Conservation (phyloP, 2,329 filamentous ascomycete species). For the Colletotrichum sp. region DNA sequence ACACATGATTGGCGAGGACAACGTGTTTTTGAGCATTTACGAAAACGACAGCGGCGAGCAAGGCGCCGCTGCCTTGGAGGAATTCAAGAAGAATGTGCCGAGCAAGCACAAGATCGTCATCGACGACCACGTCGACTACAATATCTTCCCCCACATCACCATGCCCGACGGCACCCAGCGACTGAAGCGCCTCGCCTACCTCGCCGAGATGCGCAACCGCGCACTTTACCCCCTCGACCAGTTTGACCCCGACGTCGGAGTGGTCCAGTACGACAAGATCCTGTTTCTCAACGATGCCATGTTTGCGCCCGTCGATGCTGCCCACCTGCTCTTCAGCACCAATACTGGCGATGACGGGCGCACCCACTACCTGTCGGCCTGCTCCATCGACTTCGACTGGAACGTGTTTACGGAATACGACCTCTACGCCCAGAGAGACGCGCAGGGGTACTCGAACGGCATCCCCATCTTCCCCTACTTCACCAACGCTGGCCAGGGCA, state of each 20-base stretch:
- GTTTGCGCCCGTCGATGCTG: conserved; percentile 55
- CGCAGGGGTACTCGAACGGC: conserved; percentile 66
- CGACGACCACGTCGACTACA: conserved; percentile 62
- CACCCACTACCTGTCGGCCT: conserved; percentile 69
- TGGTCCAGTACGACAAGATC: conserved; percentile 56
- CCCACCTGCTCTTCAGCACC: conserved; percentile 66
- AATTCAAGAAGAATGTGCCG: conserved; percentile 53
- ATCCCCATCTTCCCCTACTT: conserved; percentile 75
- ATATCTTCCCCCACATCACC: conserved; percentile 61
- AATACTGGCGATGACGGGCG: conserved; percentile 56
- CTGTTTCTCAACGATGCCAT: conserved; percentile 73
- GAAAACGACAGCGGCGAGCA: conserved; percentile 70
- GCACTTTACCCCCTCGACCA: conserved; percentile 68
- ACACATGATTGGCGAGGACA: conserved; percentile 68
- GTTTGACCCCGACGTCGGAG: conserved; percentile 37
- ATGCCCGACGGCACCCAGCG: conserved; percentile 67
- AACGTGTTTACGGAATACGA: conserved; percentile 75
- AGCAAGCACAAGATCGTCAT: conserved; percentile 59
- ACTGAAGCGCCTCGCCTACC: conserved; percentile 76
- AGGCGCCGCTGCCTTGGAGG: conserved; percentile 57
- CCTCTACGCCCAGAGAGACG: conserved; percentile 73
- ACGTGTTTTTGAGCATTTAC: conserved; percentile 76
- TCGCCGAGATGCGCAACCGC: conserved; percentile 75
- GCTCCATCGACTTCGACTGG: conserved; percentile 71
- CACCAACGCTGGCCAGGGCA: conserved; percentile 53